phyloP scores from a whole-genome alignment of 495 filamentous ascomycete species.

The Penicillium alfredii region DNA sequence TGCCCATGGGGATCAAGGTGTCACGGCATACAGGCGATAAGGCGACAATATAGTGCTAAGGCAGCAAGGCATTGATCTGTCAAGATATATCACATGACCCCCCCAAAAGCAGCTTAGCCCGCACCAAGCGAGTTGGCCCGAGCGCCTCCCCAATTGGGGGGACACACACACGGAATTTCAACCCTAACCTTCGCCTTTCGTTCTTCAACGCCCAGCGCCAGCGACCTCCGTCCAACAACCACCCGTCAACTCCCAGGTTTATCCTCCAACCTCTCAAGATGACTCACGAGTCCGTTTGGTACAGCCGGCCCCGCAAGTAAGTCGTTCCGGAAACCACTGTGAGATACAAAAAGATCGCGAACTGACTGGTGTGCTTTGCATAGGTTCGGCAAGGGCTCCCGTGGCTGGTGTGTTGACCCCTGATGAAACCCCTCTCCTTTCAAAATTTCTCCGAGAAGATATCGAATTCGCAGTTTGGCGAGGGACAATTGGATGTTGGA shows the following conservation, averaged over 20 bases:
- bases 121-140: conserved; percentile 34
- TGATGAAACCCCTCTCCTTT: no score
- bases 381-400: conserved; percentile 80
- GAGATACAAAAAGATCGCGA: conserved; percentile 4
- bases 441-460: no score
- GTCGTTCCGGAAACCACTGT: no score
- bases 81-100: conserved; percentile 13
- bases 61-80: no score
- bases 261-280: conserved; percentile 54
- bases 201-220: conserved; percentile 37
- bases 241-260: conserved; percentile 35
- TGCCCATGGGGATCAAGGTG: no score
- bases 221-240: conserved; percentile 35
- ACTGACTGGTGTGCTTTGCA: conserved; percentile 10
- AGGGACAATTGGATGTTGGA: conserved; percentile 5
- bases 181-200: conserved; percentile 31
- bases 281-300: conserved; percentile 99
- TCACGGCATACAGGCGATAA: no score
- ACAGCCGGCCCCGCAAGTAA: conserved; percentile 91
- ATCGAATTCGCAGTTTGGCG: no score
- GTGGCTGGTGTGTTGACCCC: conserved; percentile 63
- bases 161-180: conserved; percentile 39
- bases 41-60: no score
- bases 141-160: conserved; percentile 28
- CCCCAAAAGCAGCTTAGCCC: conserved; percentile 23